These are phyloP conservation scores for Cetradonia linearis DNA, from an alignment of 495 filamentous ascomycete genomes.

Conservation along the genomic window DNA sequence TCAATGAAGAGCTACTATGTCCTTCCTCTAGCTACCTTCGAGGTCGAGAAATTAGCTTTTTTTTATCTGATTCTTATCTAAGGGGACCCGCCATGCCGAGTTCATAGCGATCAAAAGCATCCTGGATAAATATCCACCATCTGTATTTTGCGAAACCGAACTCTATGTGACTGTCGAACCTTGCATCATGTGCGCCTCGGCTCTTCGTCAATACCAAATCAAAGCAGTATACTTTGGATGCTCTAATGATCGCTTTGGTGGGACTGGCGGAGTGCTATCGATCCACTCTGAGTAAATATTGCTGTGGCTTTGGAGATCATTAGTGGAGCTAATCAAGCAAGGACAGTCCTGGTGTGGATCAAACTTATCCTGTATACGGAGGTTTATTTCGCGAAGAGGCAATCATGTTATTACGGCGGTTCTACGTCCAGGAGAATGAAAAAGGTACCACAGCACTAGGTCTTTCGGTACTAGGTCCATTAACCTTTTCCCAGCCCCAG, in stretches of 20 bases:
- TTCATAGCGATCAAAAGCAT: conserved; percentile 70
- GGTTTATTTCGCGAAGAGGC: conserved; percentile 80
- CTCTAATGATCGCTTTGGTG: conserved; percentile 89
- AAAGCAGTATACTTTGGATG: conserved; percentile 88
- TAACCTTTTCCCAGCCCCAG: conserved; percentile 39
- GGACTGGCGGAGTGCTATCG: conserved; percentile 80
- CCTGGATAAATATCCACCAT: conserved; percentile 44
- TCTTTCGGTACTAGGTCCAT: conserved; percentile 8
- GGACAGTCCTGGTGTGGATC: conserved; percentile 49
- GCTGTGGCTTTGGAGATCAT: not conserved
- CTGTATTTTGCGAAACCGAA: conserved; percentile 57
- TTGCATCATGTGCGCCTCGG: conserved; percentile 96
- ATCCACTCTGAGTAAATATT: conserved; percentile 62
- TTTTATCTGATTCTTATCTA: conserved; percentile 14
- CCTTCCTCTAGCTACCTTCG: not conserved
- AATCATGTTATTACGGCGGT: conserved; percentile 78
- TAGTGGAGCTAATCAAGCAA: conserved; percentile 10
- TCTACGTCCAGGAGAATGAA: conserved; percentile 95
- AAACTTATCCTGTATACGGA: conserved; percentile 63
- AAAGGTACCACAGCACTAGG: conserved; percentile 45
- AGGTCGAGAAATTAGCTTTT: not conserved
- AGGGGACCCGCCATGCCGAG: conserved; percentile 91
- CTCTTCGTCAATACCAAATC: conserved; percentile 73
- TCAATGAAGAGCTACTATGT: not conserved
- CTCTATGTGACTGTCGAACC: conserved; percentile 97